phyloP scores from a whole-genome alignment of 768 basidiomycete species.

The Rhodosporidiobolus sp. region DNA sequence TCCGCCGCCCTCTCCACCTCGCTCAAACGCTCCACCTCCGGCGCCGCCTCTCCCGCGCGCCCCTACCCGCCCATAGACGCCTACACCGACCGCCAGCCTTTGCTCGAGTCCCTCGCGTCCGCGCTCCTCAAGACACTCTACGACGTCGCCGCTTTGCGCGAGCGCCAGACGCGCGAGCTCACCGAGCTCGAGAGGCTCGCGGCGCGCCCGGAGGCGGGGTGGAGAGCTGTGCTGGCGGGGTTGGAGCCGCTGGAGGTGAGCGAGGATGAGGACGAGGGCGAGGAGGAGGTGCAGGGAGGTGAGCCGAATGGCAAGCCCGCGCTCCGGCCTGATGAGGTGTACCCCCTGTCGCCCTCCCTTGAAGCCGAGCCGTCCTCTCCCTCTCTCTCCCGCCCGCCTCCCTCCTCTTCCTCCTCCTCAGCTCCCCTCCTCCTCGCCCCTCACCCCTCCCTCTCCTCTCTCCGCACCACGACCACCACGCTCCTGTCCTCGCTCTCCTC shows the following conservation, averaged over 20 bases:
- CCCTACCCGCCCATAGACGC: not conserved
- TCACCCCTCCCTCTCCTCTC: constrained; percentile 59
- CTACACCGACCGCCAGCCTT: constrained; percentile 30
- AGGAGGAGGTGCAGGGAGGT: constrained; percentile 55
- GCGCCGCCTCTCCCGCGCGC: not conserved
- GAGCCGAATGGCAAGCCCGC: constrained; percentile 54
- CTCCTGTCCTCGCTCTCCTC: constrained; percentile 70
- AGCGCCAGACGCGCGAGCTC: constrained; percentile 46
- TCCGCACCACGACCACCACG: constrained; percentile 70
- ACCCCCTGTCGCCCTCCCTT: constrained; percentile 51
- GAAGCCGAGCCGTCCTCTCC: not conserved
- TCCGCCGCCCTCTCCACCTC: constrained; percentile 46
- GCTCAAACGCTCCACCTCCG: constrained; percentile 42
- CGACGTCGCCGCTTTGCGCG: constrained; percentile 70
- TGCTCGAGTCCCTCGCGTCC: constrained; percentile 66
- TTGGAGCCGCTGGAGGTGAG: constrained; percentile 24
- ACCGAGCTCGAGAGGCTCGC: not conserved
- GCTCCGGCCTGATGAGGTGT: constrained; percentile 38
- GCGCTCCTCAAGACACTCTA: constrained; percentile 74
- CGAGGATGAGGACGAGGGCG: constrained; percentile 44
- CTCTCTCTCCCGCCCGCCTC: too few relatives aligned
- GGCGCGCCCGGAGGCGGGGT: not conserved
- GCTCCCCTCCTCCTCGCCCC: not conserved
- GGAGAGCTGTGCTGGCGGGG: constrained; percentile 61
- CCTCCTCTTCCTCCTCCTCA: not conserved